A percentile compares a stretch with the other conserved stretches of the same genome.
phyloP scores from a whole-genome alignment of 768 basidiomycete genomes.

The Boletus reticuloceps region DNA sequence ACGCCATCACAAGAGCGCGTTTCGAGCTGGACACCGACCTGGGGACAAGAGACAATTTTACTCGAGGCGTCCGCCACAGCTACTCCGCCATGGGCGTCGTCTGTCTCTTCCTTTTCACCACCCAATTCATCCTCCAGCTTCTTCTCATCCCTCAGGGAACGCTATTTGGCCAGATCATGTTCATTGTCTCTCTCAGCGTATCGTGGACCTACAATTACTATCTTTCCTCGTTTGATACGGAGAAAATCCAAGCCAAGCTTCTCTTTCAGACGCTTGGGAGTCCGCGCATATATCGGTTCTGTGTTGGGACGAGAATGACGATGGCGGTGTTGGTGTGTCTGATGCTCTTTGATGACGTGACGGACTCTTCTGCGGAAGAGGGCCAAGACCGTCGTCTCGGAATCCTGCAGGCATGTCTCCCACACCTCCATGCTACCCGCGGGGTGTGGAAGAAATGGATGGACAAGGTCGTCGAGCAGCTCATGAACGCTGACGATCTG shows the following conservation, averaged over 20 bases:
- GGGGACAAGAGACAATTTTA: neutral
- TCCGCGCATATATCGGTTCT: slow-evolving; percentile 12
- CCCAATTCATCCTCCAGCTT: slow-evolving; percentile 31
- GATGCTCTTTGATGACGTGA: slow-evolving; percentile 14
- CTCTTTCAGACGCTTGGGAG: slow-evolving; percentile 13
- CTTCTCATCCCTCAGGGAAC: slow-evolving; percentile 32
- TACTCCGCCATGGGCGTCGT: slow-evolving; percentile 11
- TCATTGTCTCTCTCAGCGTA: slow-evolving; percentile 24
- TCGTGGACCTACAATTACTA: slow-evolving; percentile 33
- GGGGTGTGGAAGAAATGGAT: slow-evolving; percentile 22
- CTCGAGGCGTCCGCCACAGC: neutral
- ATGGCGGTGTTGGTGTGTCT: slow-evolving; percentile 21
- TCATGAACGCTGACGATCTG: slow-evolving; percentile 2
- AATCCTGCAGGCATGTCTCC: slow-evolving; percentile 17
- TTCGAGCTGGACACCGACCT: slow-evolving; percentile 19
- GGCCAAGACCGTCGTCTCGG: slow-evolving; percentile 15
- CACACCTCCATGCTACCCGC: slow-evolving; percentile 10
- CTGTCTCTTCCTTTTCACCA: slow-evolving; percentile 26
- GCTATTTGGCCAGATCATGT: slow-evolving; percentile 34
- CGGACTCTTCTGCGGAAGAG: slow-evolving; percentile 7
- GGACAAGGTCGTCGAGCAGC: slow-evolving; percentile 20
- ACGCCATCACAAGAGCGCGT: slow-evolving; percentile 24
- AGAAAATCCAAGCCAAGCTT: slow-evolving; percentile 20
- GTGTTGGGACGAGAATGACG: slow-evolving; percentile 15
- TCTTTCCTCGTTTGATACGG: slow-evolving; percentile 32